These are phyloP conservation scores for Coprinopsis strossmayeri DNA, from an alignment of 768 basidiomycete genomes.

Conservation along the genomic window DNA sequence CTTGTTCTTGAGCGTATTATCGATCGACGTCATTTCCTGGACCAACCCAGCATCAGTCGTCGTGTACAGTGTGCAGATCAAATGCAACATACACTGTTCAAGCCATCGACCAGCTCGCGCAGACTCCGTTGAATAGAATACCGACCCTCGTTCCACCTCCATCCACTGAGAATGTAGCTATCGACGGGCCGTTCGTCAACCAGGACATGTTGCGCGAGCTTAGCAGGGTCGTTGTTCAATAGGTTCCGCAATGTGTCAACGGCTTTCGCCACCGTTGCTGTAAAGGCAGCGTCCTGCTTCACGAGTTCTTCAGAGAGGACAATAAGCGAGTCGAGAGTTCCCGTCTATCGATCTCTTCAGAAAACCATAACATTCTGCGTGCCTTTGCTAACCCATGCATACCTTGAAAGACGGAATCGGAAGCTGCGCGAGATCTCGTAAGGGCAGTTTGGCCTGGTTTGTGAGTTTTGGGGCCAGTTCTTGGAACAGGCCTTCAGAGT, in stretches of 20 bases:
- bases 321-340: constrained; percentile 86
- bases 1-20: constrained; percentile 90
- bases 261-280: constrained; percentile 80
- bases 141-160: constrained; percentile 93
- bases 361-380: constrained; percentile 13
- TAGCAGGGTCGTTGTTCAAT: constrained; percentile 78
- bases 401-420: constrained; percentile 91
- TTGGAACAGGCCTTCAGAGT: constrained; percentile 67
- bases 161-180: constrained; percentile 69
- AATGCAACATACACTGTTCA: constrained; percentile 63
- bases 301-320: constrained; percentile 88
- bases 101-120: constrained; percentile 75
- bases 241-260: constrained; percentile 92
- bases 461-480: constrained; percentile 60
- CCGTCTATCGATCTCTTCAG: constrained; percentile 66
- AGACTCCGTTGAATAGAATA: constrained; percentile 82
- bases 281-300: constrained; percentile 87
- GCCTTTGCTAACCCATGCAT: constrained; percentile 13
- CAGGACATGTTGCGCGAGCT: constrained; percentile 66
- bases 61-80: not conserved
- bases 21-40: constrained; percentile 92
- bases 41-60: constrained; percentile 1
- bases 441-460: constrained; percentile 43
- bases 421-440: constrained; percentile 55
- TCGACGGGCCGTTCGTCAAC: constrained; percentile 79